Base-by-base conservation (phyloP, 305 asterid genomes). In the Solanum chacoense region DNA sequence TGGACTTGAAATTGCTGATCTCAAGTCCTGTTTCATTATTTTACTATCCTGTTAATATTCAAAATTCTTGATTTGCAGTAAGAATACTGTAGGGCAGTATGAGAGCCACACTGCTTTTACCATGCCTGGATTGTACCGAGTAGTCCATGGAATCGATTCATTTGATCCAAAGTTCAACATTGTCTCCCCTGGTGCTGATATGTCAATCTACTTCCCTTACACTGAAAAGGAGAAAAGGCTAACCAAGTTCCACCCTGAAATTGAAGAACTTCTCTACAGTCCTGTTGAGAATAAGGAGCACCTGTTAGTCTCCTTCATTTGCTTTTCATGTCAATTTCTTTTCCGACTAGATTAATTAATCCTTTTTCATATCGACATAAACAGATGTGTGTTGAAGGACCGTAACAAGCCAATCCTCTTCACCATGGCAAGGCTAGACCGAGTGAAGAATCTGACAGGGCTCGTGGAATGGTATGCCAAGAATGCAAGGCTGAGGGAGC, bases 391-490 rank as follows among this genome's bases (percentile, higher is more conserved):
- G 91, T 90, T 95, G 88, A 93, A 93, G 88, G 98, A 96, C 93
- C 93, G 89, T 92, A 93, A 87, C 18, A 96, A 96, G 93, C 98
- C 97, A 0, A 94, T 96, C 38, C 6, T 96, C 31, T 96, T 96
- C 94, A 93, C 98, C 69, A 96, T 96, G 98, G 98, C 98, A 37
- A 92, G 98, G 63, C 85, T 96, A 85, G 98, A 96, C 89, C 93
- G 95, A 1, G 98, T 96, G 74, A 95, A 95, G 92, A 95, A 95
- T 91, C 38, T 95, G 24, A 94, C 98, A 0, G 98, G 98, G 11
- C 94, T 95, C 1, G 98, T 95, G 10, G 98, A 95, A 76, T 85
- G 95, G 89, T 95, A 92, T 5, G 98, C 96, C 86, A 95, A 95
- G 95, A 95, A 89, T 81, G 91, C 96, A 4, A 93, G 89, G 78